Percentiles rank a stretch among this genome's conserved stretches.
Evolutionary conservation across 2,329 filamentous ascomycete species (phyloP).

Genomic region (Coniella lustricola): DNA sequence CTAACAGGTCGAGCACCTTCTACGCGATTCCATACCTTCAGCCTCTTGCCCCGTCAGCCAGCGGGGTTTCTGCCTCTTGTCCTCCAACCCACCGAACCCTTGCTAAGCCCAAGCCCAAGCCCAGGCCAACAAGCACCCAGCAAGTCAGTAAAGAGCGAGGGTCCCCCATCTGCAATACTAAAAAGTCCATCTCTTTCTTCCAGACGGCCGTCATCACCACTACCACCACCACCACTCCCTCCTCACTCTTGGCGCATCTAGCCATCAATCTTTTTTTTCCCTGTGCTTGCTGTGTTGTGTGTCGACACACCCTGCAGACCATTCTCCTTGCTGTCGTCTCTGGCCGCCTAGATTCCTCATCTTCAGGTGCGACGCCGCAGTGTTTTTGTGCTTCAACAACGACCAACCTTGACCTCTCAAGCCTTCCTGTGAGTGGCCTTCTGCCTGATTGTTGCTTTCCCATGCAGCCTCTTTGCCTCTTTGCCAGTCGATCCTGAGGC

Average conservation of each 20-base stretch:
- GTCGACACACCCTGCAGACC: too few relatives aligned
- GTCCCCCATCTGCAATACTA: background rate
- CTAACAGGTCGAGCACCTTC: constrained; percentile 16
- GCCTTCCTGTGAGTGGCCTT: too few relatives aligned
- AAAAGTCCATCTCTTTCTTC: background rate
- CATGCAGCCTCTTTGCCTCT: background rate
- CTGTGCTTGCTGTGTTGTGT: background rate
- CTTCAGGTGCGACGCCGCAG: too few relatives aligned
- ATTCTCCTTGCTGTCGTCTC: too few relatives aligned
- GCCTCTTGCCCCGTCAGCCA: constrained; percentile 10
- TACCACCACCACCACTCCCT: background rate
- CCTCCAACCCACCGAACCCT: background rate
- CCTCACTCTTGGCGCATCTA: too few relatives aligned
- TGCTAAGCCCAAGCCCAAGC: too few relatives aligned
- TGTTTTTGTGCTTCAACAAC: too few relatives aligned
- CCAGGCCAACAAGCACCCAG: too few relatives aligned
- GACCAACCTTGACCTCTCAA: too few relatives aligned
- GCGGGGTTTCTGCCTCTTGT: background rate
- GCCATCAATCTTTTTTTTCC: background rate
- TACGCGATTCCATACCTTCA: constrained; percentile 14
- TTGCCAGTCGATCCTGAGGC: background rate
- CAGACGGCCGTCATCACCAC: background rate
- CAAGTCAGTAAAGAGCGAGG: too few relatives aligned
- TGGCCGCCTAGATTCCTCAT: too few relatives aligned
- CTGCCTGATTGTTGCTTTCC: too few relatives aligned